Evolutionary conservation across 768 basidiomycete genomes (phyloP).

Genomic region (Agaricus sinodeliciosus): DNA sequence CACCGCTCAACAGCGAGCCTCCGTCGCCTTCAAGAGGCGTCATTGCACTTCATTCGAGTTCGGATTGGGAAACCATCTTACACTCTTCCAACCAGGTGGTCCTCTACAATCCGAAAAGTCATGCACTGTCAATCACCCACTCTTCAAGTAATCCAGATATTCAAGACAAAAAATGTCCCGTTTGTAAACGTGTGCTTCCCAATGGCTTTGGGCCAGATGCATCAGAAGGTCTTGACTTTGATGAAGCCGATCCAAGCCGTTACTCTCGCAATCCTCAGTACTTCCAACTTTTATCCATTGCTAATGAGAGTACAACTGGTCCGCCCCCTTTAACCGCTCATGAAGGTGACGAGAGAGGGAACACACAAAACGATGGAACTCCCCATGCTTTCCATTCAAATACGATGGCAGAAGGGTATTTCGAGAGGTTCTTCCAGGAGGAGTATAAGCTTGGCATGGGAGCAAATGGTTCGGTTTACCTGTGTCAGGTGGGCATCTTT

Average conservation of each 20-base stretch:
- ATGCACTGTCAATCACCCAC: conserved; percentile 64
- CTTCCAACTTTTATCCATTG: conserved; percentile 68
- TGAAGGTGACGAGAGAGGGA: not conserved
- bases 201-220: conserved; percentile 30
- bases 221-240: conserved; percentile 18
- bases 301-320: conserved; percentile 57
- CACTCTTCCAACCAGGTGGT: conserved; percentile 85
- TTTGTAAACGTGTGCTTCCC: conserved; percentile 61
- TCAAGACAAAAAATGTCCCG: conserved; percentile 49
- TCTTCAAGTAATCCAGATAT: conserved; percentile 21
- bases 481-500: conserved; percentile 59
- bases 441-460: conserved; percentile 91
- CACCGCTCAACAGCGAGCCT: conserved; percentile 3
- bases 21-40: conserved; percentile 11
- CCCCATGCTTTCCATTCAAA: conserved; percentile 52
- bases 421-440: conserved; percentile 88
- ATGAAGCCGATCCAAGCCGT: conserved; percentile 33
- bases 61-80: conserved; percentile 68
- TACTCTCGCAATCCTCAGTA: conserved; percentile 66
- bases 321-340: conserved; percentile 38
- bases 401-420: conserved; percentile 88
- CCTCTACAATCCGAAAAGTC: conserved; percentile 79
- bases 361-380: not conserved
- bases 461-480: conserved; percentile 84
- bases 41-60: conserved; percentile 11